Evolutionary conservation across 495 filamentous ascomycete species (phyloP).

Genomic region (Thermochaetoides thermophila): DNA sequence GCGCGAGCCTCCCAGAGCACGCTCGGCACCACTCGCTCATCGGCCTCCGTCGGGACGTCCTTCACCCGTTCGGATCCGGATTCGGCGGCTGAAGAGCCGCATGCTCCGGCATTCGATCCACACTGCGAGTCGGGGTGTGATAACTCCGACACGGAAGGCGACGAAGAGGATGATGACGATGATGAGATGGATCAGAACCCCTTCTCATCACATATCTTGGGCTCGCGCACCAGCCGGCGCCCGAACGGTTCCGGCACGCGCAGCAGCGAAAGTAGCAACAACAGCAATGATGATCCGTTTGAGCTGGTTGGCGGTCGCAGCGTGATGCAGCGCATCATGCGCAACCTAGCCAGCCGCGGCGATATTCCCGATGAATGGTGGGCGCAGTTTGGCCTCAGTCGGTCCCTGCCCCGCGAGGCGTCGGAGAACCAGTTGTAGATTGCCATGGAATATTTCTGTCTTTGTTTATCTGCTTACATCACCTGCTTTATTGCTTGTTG

Average conservation of each 20-base stretch:
- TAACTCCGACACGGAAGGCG: slow-evolving; percentile 21
- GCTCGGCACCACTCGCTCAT: too few species aligned
- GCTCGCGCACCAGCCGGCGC: slow-evolving; percentile 6
- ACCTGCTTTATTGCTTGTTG: too few species aligned
- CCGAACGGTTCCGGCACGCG: slow-evolving; percentile 24
- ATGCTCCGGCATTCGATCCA: slow-evolving; percentile 12
- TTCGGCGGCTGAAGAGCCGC: slow-evolving; percentile 15
- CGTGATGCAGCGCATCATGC: slow-evolving; percentile 53
- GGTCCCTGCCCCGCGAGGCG: slow-evolving; percentile 35
- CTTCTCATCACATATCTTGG: slow-evolving; percentile 8
- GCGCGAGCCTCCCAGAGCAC: slow-evolving; percentile 21
- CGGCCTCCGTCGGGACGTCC: slow-evolving; percentile 22
- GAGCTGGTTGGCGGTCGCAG: slow-evolving; percentile 32
- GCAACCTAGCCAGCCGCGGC: slow-evolving; percentile 46
- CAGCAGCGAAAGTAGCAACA: too few species aligned
- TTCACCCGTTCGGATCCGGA: slow-evolving; percentile 17
- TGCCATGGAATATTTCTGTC: neutral
- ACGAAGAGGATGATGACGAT: slow-evolving; percentile 21
- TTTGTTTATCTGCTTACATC: neutral
- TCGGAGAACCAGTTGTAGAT: slow-evolving; percentile 13
- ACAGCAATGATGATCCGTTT: slow-evolving; percentile 14
- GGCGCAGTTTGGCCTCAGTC: slow-evolving; percentile 53
- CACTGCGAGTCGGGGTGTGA: slow-evolving; percentile 29
- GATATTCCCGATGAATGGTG: slow-evolving; percentile 70
- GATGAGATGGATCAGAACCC: slow-evolving; percentile 3